Percentiles rank a stretch among this genome's conserved stretches.
Evolutionary conservation across 2,329 filamentous ascomycete genomes (phyloP).

Genomic region (Raffaelea ambrosiae): DNA sequence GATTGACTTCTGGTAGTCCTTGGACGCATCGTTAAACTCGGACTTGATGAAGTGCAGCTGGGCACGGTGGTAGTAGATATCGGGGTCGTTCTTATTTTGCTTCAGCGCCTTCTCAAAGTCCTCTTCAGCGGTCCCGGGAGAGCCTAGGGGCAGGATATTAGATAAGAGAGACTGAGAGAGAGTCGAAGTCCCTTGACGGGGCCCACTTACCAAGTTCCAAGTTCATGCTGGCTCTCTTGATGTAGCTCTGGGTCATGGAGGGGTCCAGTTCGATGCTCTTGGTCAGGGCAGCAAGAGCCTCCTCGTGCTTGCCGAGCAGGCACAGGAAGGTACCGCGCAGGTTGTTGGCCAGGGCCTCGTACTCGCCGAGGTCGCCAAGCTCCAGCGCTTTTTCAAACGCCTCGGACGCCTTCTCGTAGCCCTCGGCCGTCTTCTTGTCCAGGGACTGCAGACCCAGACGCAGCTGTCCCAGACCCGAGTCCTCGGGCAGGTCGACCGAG

Average conservation of each 20-base stretch:
- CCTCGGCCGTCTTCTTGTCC: constrained; percentile 78
- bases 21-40: constrained; percentile 86
- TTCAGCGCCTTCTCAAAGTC: constrained; percentile 82
- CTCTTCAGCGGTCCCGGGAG: constrained; percentile 74
- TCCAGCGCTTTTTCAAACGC: constrained; percentile 86
- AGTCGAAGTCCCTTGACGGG: not conserved
- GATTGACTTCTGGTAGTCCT: constrained; percentile 99
- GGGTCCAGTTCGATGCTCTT: constrained; percentile 90
- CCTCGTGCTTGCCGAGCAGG: constrained; percentile 76
- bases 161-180: not conserved
- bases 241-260: constrained; percentile 87
- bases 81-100: constrained; percentile 82
- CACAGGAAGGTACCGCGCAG: constrained; percentile 95
- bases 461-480: constrained; percentile 76
- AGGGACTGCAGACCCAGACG: constrained; percentile 75
- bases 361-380: constrained; percentile 67
- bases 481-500: constrained; percentile 64
- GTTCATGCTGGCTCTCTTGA: constrained; percentile 98
- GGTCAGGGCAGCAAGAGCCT: constrained; percentile 76
- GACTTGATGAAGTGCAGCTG: constrained; percentile 97
- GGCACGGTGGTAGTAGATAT: constrained; percentile 98
- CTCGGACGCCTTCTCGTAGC: constrained; percentile 78
- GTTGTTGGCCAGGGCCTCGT: constrained; percentile 90
- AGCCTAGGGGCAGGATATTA: constrained; percentile 38
- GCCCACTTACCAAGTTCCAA: constrained; percentile 68